Percentiles rank a stretch among this genome's conserved stretches.
These are phyloP conservation scores for Lolium multiflorum DNA, from an alignment of 176 grass and related monocot species.

Conservation along the genomic window DNA sequence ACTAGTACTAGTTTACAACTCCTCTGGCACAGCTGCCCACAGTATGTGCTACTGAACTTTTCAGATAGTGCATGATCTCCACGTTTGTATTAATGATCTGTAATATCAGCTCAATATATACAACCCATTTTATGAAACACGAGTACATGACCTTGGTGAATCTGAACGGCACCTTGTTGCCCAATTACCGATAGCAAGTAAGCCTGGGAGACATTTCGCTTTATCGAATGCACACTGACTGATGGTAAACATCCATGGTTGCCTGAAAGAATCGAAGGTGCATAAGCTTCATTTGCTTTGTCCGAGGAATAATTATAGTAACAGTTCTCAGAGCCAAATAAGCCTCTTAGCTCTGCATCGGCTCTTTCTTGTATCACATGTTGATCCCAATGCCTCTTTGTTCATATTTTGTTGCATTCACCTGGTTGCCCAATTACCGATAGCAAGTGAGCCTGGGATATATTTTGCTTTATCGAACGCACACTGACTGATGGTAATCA, in stretches of 20 bases:
- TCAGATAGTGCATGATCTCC: too few relatives aligned
- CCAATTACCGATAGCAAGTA: not conserved
- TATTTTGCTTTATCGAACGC: too few relatives aligned
- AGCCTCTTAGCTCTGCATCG: not conserved
- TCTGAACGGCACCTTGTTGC: not conserved
- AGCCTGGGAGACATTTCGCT: not conserved
- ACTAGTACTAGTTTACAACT: too few relatives aligned
- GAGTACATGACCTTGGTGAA: not conserved
- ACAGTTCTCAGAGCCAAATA: not conserved
- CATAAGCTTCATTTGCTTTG: not conserved
- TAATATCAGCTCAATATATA: too few relatives aligned
- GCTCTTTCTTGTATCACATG: too few relatives aligned
- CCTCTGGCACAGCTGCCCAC: too few relatives aligned
- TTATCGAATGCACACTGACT: not conserved
- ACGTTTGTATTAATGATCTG: too few relatives aligned
- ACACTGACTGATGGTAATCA: not conserved
- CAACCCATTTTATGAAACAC: not conserved
- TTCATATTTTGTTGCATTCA: not conserved
- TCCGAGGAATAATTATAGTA: not conserved
- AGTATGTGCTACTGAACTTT: not conserved
- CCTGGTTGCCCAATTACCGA: not conserved
- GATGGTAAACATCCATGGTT: too few relatives aligned
- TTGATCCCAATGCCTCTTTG: not conserved
- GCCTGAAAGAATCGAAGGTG: not conserved
- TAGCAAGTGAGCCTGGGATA: not conserved